phyloP scores from a whole-genome alignment of 2,329 filamentous ascomycete species.

The Diaporthe sp. region DNA sequence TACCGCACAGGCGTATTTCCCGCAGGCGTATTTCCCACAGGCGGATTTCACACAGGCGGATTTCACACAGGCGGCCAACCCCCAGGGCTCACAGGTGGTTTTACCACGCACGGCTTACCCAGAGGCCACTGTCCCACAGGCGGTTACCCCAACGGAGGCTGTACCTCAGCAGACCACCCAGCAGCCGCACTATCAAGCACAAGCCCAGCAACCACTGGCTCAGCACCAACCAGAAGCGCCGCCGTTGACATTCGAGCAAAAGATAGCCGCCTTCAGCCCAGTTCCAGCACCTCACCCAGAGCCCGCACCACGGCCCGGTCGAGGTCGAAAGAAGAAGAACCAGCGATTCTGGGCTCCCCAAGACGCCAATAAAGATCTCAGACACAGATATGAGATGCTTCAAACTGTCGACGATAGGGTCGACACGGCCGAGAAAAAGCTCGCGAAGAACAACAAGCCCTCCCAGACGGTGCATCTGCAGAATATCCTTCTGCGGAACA shows the following conservation, averaged over 20 bases:
- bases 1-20: no score
- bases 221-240: neutral
- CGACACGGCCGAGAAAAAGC: neutral
- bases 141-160: neutral
- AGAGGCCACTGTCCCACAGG: neutral
- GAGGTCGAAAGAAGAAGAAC: neutral
- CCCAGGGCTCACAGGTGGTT: no score
- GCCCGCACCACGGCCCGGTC: neutral
- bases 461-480: neutral
- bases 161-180: neutral
- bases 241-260: neutral
- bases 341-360: neutral
- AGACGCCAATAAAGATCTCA: neutral
- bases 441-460: neutral
- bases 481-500: neutral
- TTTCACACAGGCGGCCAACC: no score
- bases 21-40: no score
- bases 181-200: neutral
- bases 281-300: neutral
- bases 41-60: no score
- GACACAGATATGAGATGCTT: neutral
- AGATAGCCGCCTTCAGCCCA: neutral
- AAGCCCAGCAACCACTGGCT: no score
- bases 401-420: neutral
- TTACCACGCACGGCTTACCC: no score